These are phyloP conservation scores for Elsinoe fawcettii DNA, from an alignment of 2,329 filamentous ascomycete genomes.

Conservation along the genomic window DNA sequence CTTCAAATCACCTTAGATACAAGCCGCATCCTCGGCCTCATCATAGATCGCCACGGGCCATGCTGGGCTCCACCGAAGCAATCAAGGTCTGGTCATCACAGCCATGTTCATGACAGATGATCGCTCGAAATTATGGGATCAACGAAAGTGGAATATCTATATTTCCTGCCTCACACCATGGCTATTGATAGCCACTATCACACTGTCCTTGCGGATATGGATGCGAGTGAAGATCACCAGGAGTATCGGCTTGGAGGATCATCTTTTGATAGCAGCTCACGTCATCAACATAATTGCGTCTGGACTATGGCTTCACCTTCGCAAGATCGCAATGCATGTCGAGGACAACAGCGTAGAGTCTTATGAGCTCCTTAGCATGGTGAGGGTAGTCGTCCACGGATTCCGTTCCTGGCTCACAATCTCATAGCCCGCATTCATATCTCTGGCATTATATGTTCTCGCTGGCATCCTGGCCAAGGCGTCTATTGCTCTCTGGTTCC, in stretches of 20 bases:
- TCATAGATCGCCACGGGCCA: too few species aligned
- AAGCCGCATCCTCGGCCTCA: too few species aligned
- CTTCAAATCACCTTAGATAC: too few species aligned
- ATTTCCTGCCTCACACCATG: background rate
- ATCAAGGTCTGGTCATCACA: too few species aligned
- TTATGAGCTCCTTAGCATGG: background rate
- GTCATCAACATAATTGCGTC: background rate
- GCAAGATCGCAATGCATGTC: background rate
- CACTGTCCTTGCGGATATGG: background rate
- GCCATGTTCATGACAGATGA: too few species aligned
- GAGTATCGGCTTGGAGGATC: background rate
- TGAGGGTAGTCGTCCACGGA: background rate
- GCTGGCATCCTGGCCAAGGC: background rate
- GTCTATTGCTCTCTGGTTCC: background rate
- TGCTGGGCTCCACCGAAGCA: too few species aligned
- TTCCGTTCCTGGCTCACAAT: background rate
- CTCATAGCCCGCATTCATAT: background rate
- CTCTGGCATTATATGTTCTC: background rate
- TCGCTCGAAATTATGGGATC: too few species aligned
- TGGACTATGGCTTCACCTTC: background rate
- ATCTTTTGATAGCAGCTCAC: background rate
- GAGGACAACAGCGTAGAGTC: background rate
- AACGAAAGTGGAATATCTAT: background rate
- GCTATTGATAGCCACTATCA: background rate
- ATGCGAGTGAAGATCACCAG: background rate